phyloP scores from a whole-genome alignment of 2,329 filamentous ascomycete genomes.

The Hypoxylon sp. region DNA sequence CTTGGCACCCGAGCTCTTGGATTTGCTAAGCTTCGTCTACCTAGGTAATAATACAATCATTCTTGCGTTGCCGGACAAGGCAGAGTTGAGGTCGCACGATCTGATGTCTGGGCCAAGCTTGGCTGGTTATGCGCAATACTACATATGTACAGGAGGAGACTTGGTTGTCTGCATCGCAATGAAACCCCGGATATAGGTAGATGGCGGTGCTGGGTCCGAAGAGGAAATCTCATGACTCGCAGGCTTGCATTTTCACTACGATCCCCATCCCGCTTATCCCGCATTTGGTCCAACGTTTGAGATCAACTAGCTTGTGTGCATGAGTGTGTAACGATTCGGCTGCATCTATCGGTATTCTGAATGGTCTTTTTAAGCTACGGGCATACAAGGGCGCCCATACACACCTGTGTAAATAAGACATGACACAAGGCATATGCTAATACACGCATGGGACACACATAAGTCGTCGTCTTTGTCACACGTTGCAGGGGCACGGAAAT shows the following conservation, averaged over 20 bases:
- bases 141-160: constrained; percentile 13
- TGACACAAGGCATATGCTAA: constrained; percentile 27
- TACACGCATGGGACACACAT: constrained; percentile 23
- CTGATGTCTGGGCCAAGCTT: constrained; percentile 27
- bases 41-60: constrained; percentile 41
- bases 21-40: constrained; percentile 37
- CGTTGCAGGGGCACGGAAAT: constrained; percentile 34
- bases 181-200: constrained; percentile 44
- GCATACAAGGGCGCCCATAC: constrained; percentile 30
- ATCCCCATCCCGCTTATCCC: constrained; percentile 42
- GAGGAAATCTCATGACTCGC: constrained; percentile 42
- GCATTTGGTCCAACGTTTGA: constrained; percentile 45
- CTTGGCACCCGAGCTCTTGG: constrained; percentile 44
- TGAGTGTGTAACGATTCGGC: constrained; percentile 43
- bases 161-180: constrained; percentile 30
- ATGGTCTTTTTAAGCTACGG: constrained; percentile 35
- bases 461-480: constrained; percentile 27
- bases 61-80: constrained; percentile 35
- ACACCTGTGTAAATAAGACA: constrained; percentile 23
- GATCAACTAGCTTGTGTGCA: constrained; percentile 41
- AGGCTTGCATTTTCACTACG: constrained; percentile 29
- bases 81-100: constrained; percentile 39
- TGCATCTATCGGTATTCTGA: constrained; percentile 42
- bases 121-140: constrained; percentile 31
- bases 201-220: constrained; percentile 39